A percentile compares a stretch with the other conserved stretches of the same genome.
Evolutionary conservation across 225 moss, liverwort and hornwort species (phyloP).

Genomic region (Pseudisothecium myosuroides): DNA sequence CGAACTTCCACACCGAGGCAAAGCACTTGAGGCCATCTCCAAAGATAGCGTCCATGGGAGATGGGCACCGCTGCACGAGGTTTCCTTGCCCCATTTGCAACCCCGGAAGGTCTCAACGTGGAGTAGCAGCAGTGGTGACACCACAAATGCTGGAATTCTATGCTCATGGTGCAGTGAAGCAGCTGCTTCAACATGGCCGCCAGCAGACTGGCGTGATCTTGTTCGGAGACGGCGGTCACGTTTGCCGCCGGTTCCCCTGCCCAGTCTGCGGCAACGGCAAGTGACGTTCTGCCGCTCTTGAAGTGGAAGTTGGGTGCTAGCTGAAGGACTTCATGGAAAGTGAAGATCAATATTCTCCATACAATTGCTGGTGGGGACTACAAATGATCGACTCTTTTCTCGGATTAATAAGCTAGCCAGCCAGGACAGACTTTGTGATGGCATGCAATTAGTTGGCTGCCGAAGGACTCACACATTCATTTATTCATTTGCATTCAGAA

Average conservation of each 20-base stretch:
- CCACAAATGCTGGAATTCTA: neutral
- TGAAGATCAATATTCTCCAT: neutral
- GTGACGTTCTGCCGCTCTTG: neutral
- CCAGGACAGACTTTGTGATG: neutral
- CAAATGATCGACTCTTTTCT: neutral
- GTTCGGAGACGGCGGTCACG: neutral
- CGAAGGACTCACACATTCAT: neutral
- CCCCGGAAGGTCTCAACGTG: neutral
- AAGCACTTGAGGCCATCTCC: neutral
- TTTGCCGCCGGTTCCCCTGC: neutral
- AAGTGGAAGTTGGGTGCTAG: neutral
- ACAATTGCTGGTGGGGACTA: neutral
- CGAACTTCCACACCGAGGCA: neutral
- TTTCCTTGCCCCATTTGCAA: slow-evolving; percentile 2
- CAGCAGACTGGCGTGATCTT: neutral
- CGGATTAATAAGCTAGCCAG: neutral
- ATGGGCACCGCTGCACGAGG: slow-evolving; percentile 1
- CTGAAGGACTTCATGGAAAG: neutral
- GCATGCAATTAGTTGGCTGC: neutral
- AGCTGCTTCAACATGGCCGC: neutral
- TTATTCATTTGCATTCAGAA: neutral
- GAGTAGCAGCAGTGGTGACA: neutral
- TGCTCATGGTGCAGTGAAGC: neutral
- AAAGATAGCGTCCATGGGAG: neutral
- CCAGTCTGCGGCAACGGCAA: neutral